Base-by-base conservation (phyloP, 2,329 filamentous ascomycete genomes). In the Fusarium neocosmosporiellum region DNA sequence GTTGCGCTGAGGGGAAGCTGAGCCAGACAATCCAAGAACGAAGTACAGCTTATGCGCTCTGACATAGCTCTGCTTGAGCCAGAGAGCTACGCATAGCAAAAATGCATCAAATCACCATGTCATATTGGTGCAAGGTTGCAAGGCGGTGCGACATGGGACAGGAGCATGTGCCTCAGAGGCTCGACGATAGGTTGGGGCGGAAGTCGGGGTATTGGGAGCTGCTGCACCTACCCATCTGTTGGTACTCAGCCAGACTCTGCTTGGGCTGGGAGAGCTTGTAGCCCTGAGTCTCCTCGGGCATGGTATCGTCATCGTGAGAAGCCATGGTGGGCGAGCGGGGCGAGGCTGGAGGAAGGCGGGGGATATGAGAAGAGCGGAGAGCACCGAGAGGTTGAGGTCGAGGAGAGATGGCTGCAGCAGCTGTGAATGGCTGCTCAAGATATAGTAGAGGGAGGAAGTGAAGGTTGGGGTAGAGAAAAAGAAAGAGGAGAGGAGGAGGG, bases 241-340 rank as follows among this genome's bases (percentile, higher is more conserved):
- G 89, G 86, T 98, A 98, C 84, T 98, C 94, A 74, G 96, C 94
- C 80, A 99, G 89, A 78, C 94, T 97, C 90, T 98, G 98, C 92
- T 98, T 98, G 72, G 89, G 89, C 90, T 98, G 94, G 77, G 94
- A 95, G 81, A 98, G 93, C 91, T 97, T 98, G 92, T 98, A 98
- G 82, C 96, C 96, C 86, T 95, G 92, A 75, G 95, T 98, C 86
- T 92, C 89, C 86, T 96, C 93, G 73, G 94, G 92, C 83, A 93
- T 88, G 76, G 96, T 90, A 80, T 98, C 96, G 71, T 98, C 94
- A 74, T 92, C 87, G 80, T 89, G 86, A 78, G 90, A 88, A 76
- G 91, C 87, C 92, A 94, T 94, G 78, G 78, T 87, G 83, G 76
- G 59, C 63, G 57, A 67, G 63, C 71, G 70, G 54, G 63, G 66